Conservation (phyloP, 768 basidiomycete species). For the Boletus pseudo-olivaceus region DNA sequence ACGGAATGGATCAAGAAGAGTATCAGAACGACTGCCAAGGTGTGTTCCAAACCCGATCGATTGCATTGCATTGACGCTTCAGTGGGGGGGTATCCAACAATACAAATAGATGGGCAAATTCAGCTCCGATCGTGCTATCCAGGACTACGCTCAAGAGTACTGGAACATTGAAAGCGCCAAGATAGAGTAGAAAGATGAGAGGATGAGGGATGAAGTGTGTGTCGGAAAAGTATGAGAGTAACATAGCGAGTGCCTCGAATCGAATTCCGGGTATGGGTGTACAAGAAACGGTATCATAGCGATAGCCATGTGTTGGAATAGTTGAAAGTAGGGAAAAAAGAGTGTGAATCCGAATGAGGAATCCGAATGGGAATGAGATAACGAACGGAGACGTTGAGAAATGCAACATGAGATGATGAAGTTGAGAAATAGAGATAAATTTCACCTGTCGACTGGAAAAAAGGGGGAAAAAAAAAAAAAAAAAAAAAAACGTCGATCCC, state of each 20-base stretch:
- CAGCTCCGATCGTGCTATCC: constrained; percentile 90
- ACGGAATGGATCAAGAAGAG: constrained; percentile 92
- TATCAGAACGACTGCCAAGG: constrained; percentile 78
- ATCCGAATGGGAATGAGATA: neutral
- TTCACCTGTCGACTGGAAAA: neutral
- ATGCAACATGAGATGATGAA: too few species aligned
- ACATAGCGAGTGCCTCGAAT: constrained; percentile 8
- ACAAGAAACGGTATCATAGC: constrained; percentile 10
- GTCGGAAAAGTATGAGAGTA: neutral
- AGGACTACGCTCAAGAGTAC: constrained; percentile 86
- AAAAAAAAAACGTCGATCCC: too few species aligned
- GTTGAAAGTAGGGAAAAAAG: constrained; percentile 9
- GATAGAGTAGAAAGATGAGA: constrained; percentile 19
- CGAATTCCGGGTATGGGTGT: constrained; percentile 2
- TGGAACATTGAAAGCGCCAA: constrained; percentile 66
- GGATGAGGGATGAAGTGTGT: neutral
- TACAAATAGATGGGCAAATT: constrained; percentile 86
- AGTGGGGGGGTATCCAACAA: constrained; percentile 36
- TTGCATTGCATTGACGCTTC: constrained; percentile 52
- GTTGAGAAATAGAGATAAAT: too few species aligned
- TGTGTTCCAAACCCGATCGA: constrained; percentile 37
- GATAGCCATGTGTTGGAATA: constrained; percentile 11
- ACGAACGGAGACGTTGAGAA: neutral
- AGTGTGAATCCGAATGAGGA: constrained; percentile 2
- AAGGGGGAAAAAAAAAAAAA: too few species aligned